Conservation (phyloP, 225 moss, liverwort and hornwort species). For the Sphagnum tenellum region DNA sequence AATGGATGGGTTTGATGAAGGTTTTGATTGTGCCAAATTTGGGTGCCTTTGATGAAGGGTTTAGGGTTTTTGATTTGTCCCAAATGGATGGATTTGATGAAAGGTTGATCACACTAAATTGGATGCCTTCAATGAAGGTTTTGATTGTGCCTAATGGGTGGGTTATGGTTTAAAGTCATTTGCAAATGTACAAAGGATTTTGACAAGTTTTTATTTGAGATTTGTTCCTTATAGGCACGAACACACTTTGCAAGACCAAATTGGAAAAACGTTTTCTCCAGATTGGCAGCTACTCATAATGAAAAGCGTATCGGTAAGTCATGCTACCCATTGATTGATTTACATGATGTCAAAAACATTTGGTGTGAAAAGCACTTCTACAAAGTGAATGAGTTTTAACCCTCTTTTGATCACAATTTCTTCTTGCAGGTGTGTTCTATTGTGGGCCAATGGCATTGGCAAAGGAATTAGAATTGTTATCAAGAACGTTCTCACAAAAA, state of each 20-base stretch:
- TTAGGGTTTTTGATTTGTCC: too few species aligned
- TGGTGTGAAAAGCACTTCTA: background rate
- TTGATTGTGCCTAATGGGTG: too few species aligned
- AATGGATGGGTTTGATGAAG: too few species aligned
- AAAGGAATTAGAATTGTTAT: slow-evolving; percentile 66
- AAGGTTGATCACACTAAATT: too few species aligned
- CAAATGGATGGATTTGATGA: too few species aligned
- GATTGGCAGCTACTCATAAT: slow-evolving; percentile 65
- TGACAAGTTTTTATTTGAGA: background rate
- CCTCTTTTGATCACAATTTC: too few species aligned
- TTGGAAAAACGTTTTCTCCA: slow-evolving; percentile 97
- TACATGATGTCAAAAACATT: background rate
- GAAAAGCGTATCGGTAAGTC: slow-evolving; percentile 76
- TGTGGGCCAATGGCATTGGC: slow-evolving; percentile 83
- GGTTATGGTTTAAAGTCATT: too few species aligned
- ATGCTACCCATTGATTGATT: background rate
- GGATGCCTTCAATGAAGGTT: too few species aligned
- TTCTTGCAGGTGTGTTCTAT: slow-evolving; percentile 78
- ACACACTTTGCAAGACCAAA: slow-evolving; percentile 97
- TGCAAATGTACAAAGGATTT: too few species aligned
- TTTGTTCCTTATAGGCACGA: slow-evolving; percentile 47
- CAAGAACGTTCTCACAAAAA: slow-evolving; percentile 71
- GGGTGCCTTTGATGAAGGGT: too few species aligned
- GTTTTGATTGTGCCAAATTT: too few species aligned
- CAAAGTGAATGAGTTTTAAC: too few species aligned